Evolutionary conservation across 1,139 yeast genomes (phyloP).

Genomic region (Kurtzmaniella quercitrusa): DNA sequence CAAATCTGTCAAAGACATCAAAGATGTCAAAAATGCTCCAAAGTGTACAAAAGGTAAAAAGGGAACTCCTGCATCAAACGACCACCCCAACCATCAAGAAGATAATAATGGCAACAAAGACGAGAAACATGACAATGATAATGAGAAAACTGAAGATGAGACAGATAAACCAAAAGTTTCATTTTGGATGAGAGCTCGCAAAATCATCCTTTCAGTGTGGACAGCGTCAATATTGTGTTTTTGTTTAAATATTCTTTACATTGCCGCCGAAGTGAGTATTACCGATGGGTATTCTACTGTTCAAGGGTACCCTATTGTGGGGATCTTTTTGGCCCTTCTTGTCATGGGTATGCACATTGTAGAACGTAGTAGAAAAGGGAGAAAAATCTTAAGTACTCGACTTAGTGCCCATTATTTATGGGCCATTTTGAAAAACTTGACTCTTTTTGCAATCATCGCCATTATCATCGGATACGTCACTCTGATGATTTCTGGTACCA

Average conservation of each 20-base stretch:
- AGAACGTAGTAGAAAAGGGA: conserved; percentile 2
- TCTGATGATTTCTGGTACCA: conserved; percentile 9
- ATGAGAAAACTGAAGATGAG: not conserved
- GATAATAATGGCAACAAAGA: not conserved
- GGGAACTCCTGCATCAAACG: not conserved
- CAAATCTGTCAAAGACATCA: not conserved
- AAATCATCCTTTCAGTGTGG: conserved; percentile 1
- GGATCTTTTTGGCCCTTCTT: conserved; percentile 1
- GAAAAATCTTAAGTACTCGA: not conserved
- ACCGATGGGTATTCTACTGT: not conserved
- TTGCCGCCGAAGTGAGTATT: not conserved
- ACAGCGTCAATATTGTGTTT: not conserved
- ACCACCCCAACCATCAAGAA: not conserved
- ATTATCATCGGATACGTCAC: conserved; percentile 5
- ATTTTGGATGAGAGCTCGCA: not conserved
- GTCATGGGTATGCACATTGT: conserved; percentile 1
- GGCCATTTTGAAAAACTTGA: conserved; percentile 1
- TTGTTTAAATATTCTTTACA: not conserved
- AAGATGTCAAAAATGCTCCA: not conserved
- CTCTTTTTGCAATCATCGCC: conserved; percentile 4
- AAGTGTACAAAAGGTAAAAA: not conserved
- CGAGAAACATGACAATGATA: not conserved
- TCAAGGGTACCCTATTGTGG: conserved; percentile 3
- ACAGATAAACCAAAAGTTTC: not conserved
- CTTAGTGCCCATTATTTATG: not conserved